phyloP scores from a whole-genome alignment of 805 yeast genomes.

The Lipomyces sp. region DNA sequence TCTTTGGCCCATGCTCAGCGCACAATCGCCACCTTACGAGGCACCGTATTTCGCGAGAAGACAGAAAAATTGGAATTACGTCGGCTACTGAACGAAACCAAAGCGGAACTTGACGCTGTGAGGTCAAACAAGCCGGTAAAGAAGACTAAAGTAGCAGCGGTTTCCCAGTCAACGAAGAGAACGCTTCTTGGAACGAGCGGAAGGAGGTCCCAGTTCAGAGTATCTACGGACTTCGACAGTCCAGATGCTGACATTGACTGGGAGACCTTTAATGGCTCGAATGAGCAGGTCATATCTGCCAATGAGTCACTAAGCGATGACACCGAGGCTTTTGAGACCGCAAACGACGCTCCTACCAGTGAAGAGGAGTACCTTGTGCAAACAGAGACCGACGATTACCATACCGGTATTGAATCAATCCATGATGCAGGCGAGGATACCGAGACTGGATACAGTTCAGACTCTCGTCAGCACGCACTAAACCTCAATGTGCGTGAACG shows the following conservation, averaged over 20 bases:
- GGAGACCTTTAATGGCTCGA: slow-evolving; percentile 30
- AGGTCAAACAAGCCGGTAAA: neutral
- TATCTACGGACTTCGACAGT: slow-evolving; percentile 18
- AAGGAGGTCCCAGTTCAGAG: slow-evolving; percentile 15
- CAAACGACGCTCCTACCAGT: slow-evolving; percentile 31
- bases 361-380: slow-evolving; percentile 27
- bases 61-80: slow-evolving; percentile 43
- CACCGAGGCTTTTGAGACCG: slow-evolving; percentile 30
- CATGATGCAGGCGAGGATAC: slow-evolving; percentile 34
- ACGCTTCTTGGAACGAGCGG: slow-evolving; percentile 17
- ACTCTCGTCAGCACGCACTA: neutral
- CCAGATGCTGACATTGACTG: slow-evolving; percentile 21
- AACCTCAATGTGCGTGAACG: neutral
- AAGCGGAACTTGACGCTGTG: slow-evolving; percentile 31
- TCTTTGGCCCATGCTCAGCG: slow-evolving; percentile 63
- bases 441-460: slow-evolving; percentile 35
- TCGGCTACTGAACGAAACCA: slow-evolving; percentile 32
- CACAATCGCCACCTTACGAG: slow-evolving; percentile 58
- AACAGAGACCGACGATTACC: slow-evolving; percentile 27
- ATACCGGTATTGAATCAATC: slow-evolving; percentile 34
- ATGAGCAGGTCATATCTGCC: slow-evolving; percentile 30
- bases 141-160: slow-evolving; percentile 1
- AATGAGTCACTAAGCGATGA: slow-evolving; percentile 31
- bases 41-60: slow-evolving; percentile 47
- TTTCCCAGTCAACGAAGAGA: neutral